phyloP scores from a whole-genome alignment of 148 eudicot species.

The Dianthus caryophyllus region DNA sequence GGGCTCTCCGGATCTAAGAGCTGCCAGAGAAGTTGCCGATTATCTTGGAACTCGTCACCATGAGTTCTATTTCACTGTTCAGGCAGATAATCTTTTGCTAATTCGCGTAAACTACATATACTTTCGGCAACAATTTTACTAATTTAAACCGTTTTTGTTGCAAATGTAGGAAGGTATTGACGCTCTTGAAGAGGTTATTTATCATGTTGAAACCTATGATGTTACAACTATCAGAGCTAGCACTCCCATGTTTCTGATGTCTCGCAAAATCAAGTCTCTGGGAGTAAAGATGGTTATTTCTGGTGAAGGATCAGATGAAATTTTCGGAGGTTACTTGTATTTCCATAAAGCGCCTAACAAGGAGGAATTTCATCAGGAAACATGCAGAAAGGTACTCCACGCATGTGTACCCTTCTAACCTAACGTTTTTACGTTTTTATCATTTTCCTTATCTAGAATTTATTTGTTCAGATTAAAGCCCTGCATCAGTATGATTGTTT shows the following conservation, averaged over 20 bases:
- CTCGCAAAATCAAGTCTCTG: conserved; percentile 88
- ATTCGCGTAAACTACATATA: neutral
- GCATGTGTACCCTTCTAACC: conserved; percentile 13
- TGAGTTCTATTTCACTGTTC: conserved; percentile 91
- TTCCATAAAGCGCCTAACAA: conserved; percentile 98
- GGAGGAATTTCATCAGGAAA: conserved; percentile 89
- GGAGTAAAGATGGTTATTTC: conserved; percentile 98
- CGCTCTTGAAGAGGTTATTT: conserved; percentile 90
- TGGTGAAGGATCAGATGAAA: conserved; percentile 98
- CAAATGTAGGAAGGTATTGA: conserved; percentile 83
- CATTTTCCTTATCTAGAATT: conserved; percentile 3
- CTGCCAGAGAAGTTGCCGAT: conserved; percentile 94
- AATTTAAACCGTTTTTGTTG: conserved; percentile 12
- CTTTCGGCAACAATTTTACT: neutral
- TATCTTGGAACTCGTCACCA: conserved; percentile 93
- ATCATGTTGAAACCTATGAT: conserved; percentile 93
- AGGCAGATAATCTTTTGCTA: conserved; percentile 38
- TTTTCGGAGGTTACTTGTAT: conserved; percentile 93
- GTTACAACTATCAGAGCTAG: conserved; percentile 95
- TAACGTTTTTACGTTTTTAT: neutral
- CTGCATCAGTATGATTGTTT: conserved; percentile 94
- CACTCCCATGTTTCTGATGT: conserved; percentile 98
- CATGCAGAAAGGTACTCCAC: conserved; percentile 75
- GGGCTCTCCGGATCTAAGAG: conserved; percentile 97
- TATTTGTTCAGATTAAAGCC: conserved; percentile 68